These are phyloP conservation scores for Castanea sativa DNA, from an alignment of 306 rosid species.

Conservation along the genomic window DNA sequence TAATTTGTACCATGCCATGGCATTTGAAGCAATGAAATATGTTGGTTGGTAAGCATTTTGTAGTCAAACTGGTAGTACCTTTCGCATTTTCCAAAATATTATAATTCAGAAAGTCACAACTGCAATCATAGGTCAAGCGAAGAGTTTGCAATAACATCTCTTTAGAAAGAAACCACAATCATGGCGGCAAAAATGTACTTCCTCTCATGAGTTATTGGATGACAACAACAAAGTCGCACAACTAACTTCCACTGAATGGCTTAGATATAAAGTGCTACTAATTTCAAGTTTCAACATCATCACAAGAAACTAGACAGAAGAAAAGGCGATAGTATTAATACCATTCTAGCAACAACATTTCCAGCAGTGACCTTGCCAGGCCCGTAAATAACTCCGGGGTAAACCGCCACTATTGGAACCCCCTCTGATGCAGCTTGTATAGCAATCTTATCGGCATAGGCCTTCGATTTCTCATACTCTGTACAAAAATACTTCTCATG, in stretches of 20 bases:
- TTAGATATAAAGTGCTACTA: background rate
- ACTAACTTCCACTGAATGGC: background rate
- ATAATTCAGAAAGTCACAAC: no score
- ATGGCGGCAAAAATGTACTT: background rate
- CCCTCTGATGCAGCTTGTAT: constrained; percentile 69
- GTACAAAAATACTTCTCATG: constrained; percentile 76
- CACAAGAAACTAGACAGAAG: background rate
- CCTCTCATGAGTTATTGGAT: no score
- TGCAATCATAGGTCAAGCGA: background rate
- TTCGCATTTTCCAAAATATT: no score
- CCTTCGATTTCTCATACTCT: constrained; percentile 89
- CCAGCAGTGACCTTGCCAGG: constrained; percentile 89
- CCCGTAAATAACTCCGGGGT: constrained; percentile 92
- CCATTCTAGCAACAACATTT: constrained; percentile 68
- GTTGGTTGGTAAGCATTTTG: no score
- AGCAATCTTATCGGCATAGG: constrained; percentile 66
- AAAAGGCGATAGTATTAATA: constrained; percentile 14
- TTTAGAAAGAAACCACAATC: constrained; percentile 1
- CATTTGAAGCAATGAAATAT: background rate
- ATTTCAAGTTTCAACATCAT: background rate
- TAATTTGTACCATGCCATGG: background rate
- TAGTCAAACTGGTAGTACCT: no score
- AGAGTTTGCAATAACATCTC: background rate
- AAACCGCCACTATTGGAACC: constrained; percentile 56
- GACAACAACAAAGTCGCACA: background rate